Conservation (phyloP, 106 monocot species). For the Agapanthus africanus region DNA sequence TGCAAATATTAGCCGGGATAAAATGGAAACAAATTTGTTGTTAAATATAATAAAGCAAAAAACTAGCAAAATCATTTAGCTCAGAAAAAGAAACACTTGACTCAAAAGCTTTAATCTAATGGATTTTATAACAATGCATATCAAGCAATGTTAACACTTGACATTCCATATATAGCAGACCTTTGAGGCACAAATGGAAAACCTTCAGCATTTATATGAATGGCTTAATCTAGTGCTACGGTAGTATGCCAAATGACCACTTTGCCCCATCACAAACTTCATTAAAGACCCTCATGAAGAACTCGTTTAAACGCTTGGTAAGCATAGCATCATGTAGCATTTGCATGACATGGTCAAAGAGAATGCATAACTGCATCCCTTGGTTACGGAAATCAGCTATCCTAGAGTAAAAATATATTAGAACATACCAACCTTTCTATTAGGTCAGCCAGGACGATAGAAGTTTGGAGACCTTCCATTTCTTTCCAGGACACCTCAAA, state of each 20-base stretch:
- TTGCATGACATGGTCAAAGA: background rate
- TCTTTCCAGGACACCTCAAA: constrained; percentile 78
- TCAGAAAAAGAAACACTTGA: too few relatives aligned
- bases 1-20: constrained; percentile 9
- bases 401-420: too few relatives aligned
- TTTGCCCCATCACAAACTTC: background rate
- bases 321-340: background rate
- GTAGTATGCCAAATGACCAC: background rate
- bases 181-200: too few relatives aligned
- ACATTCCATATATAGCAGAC: too few relatives aligned
- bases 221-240: background rate
- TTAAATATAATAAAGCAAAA: background rate
- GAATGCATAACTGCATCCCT: background rate
- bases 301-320: too few relatives aligned
- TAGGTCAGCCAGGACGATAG: constrained; percentile 54
- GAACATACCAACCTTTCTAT: too few relatives aligned
- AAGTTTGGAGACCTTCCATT: constrained; percentile 40
- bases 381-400: too few relatives aligned
- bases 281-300: too few relatives aligned
- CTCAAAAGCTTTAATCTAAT: too few relatives aligned
- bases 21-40: background rate
- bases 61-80: background rate
- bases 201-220: too few relatives aligned
- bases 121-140: too few relatives aligned
- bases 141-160: too few relatives aligned